Conservation (phyloP, 768 basidiomycete genomes). For the Lactarius trivialis region DNA sequence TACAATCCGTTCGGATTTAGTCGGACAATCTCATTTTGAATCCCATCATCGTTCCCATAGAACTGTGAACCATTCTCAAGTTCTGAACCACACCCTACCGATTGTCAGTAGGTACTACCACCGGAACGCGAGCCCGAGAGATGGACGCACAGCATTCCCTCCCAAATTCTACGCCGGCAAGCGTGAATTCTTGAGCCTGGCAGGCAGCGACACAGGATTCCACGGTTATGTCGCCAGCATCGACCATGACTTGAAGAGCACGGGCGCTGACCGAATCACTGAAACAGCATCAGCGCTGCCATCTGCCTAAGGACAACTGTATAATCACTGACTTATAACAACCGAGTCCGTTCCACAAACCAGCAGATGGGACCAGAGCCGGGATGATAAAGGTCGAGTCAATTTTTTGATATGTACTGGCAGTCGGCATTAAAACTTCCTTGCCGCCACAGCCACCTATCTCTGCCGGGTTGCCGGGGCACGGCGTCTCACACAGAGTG, state of each 20-base stretch:
- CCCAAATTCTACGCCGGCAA: background rate
- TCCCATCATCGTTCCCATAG: background rate
- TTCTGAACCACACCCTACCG: background rate
- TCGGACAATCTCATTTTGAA: background rate
- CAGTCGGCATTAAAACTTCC: too few species aligned
- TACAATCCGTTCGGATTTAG: too few species aligned
- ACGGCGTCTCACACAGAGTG: too few species aligned
- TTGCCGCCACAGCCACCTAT: too few species aligned
- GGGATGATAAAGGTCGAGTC: constrained; percentile 37
- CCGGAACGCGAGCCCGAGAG: background rate
- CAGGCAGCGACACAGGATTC: background rate
- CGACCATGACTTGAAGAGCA: background rate
- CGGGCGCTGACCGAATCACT: background rate
- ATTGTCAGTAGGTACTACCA: background rate
- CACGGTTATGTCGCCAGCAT: background rate
- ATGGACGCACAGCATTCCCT: background rate
- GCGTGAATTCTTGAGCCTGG: background rate
- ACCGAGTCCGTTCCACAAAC: constrained; percentile 60
- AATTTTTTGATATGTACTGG: too few species aligned
- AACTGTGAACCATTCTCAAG: background rate
- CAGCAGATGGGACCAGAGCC: constrained; percentile 44
- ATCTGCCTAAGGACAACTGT: background rate
- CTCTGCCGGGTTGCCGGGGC: too few species aligned
- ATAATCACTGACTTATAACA: constrained; percentile 52
- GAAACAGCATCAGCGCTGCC: background rate